Conservation (phyloP, 106 monocot genomes). For the Allium cepa region DNA sequence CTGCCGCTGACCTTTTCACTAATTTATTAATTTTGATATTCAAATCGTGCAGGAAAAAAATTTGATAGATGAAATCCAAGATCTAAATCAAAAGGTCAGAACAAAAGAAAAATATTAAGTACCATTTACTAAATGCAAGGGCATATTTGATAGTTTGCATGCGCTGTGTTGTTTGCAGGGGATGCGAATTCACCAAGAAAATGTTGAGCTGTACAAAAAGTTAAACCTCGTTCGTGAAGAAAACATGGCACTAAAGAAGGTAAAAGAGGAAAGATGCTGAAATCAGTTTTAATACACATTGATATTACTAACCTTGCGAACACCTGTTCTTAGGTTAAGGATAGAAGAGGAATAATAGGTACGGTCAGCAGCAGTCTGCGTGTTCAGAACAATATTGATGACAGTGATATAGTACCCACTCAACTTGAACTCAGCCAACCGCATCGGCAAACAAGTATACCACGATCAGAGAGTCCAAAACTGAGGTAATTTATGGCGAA, state of each 20-base stretch:
- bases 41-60: neutral
- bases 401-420: conserved; percentile 15
- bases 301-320: neutral
- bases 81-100: conserved; percentile 1
- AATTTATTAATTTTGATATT: conserved; percentile 1
- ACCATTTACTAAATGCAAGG: neutral
- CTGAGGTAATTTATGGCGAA: conserved; percentile 24
- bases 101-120: neutral
- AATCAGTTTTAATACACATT: neutral
- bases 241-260: neutral
- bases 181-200: conserved; percentile 12
- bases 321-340: neutral
- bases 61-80: conserved; percentile 33
- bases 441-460: conserved; percentile 22
- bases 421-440: conserved; percentile 47
- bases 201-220: conserved; percentile 24
- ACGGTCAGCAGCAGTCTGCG: conserved; percentile 6
- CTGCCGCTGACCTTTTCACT: neutral
- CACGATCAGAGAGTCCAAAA: conserved; percentile 15
- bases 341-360: conserved; percentile 5
- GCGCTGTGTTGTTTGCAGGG: neutral
- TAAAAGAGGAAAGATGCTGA: neutral
- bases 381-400: conserved; percentile 10
- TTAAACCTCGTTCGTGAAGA: conserved; percentile 1
- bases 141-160: neutral